Evolutionary conservation across 2,329 filamentous ascomycete species (phyloP).

Genomic region (Helicocarpus griseus): DNA sequence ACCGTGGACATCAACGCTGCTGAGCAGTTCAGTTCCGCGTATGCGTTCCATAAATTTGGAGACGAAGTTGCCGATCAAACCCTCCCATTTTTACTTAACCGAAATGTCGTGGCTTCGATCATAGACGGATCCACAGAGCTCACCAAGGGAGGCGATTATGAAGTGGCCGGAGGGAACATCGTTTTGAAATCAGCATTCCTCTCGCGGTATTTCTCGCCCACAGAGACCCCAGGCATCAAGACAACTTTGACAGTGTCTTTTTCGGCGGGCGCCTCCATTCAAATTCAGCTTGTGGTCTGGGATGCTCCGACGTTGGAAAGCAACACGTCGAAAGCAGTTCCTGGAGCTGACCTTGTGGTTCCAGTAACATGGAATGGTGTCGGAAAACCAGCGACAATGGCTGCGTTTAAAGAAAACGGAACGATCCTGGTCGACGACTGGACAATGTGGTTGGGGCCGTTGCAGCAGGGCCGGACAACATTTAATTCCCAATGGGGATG

Average conservation of each 20-base stretch:
- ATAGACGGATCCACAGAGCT: conserved; percentile 26
- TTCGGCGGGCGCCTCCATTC: conserved; percentile 39
- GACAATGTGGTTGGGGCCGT: conserved; percentile 43
- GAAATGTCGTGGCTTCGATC: conserved; percentile 41
- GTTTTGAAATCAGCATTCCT: conserved; percentile 42
- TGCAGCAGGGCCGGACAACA: conserved; percentile 37
- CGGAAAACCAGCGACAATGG: conserved; percentile 42
- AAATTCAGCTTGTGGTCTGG: conserved; percentile 46
- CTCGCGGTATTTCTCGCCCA: conserved; percentile 32
- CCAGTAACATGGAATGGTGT: conserved; percentile 46
- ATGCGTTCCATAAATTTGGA: conserved; percentile 45
- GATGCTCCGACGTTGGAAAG: conserved; percentile 31
- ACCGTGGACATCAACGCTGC: conserved; percentile 40
- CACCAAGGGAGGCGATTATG: conserved; percentile 39
- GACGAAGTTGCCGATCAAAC: conserved; percentile 33
- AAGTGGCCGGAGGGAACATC: conserved; percentile 35
- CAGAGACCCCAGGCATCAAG: conserved; percentile 37
- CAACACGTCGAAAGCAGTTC: conserved; percentile 23
- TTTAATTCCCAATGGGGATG: background rate
- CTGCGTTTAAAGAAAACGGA: conserved; percentile 41
- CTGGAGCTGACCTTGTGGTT: conserved; percentile 36
- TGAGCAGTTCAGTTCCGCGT: conserved; percentile 43
- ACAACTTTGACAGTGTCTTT: conserved; percentile 45
- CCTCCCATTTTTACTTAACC: conserved; percentile 45
- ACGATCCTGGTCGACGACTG: conserved; percentile 46